phyloP scores from a whole-genome alignment of 2,329 filamentous ascomycete species.

The Exophiala alcalophila region DNA sequence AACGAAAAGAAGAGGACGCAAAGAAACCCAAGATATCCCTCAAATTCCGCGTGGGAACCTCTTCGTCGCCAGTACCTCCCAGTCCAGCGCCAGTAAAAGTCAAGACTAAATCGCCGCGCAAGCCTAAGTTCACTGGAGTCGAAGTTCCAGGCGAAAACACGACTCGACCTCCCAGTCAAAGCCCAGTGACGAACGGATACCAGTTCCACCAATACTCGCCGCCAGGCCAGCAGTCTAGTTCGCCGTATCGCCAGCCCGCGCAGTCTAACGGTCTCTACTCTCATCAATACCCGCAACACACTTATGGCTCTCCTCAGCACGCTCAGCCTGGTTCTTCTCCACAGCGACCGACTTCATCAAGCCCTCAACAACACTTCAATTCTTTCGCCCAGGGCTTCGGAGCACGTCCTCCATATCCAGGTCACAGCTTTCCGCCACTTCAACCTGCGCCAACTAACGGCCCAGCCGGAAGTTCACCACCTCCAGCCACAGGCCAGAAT shows the following conservation, averaged over 20 bases:
- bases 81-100: constrained; percentile 18
- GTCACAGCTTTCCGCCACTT: too few relatives aligned
- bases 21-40: constrained; percentile 61
- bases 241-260: constrained; percentile 6
- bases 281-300: constrained; percentile 34
- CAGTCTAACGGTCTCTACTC: constrained; percentile 28
- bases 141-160: constrained; percentile 13
- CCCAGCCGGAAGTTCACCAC: constrained; percentile 24
- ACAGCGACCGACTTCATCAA: neutral
- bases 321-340: constrained; percentile 2
- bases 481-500: constrained; percentile 22
- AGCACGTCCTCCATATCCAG: constrained; percentile 35
- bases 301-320: constrained; percentile 12
- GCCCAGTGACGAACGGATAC: constrained; percentile 26
- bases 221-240: constrained; percentile 8
- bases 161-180: constrained; percentile 6
- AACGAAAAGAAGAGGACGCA: constrained; percentile 61
- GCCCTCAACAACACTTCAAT: neutral
- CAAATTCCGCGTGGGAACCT: constrained; percentile 54
- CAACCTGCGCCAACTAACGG: constrained; percentile 35
- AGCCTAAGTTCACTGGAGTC: constrained; percentile 15
- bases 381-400: neutral
- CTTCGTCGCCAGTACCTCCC: constrained; percentile 27
- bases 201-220: constrained; percentile 28
- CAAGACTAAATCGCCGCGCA: too few relatives aligned